Base-by-base conservation (phyloP, 179 eudicot species). In the Spergularia azorica region DNA sequence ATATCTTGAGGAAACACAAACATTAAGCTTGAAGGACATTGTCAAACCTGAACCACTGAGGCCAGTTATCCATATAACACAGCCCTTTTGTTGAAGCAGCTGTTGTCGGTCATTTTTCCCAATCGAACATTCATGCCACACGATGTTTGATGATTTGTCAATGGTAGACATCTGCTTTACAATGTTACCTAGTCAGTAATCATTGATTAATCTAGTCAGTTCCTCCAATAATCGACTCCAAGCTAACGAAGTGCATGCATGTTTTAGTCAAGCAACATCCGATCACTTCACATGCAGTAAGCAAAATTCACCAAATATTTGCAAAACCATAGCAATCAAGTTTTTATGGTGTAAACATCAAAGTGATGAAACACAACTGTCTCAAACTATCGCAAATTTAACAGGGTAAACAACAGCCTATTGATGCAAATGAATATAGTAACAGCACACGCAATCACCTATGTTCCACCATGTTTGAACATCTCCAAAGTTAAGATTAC, bases 41-140 rank as follows among this genome's bases (percentile, higher is more conserved):
- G 38, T 76, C 90, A 60, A 77, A 92, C 98, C 98, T 89, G 98
- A 94, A 80, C 98, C 97, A 70, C 98, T 94, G 77, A 94, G 95
- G 56, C 98, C 98, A 9, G 98, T 91, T 60, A 94, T 90, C 95
- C 95, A 94, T 68, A 94, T 85, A 38, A 94, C 93, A 81, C 98
- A 94, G 16, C 97, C 98, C 78, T 82, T 91, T 60, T 94, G 98
- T 61, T 88, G 87, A 69, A 94, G 90, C 78, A 94, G 75, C 62
- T 72, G 81, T 67, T 94, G 83, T 81, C 98, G 82, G 70, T 94
- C 98, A 54, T 67, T 76, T 83, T 91, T 94, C 63, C 84, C 83
- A 18, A 94, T 87, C 4, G 92, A 87, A 71, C 98, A 91, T 71
- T 89, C 86, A 76, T 94, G 98, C 97, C 97, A 91, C 50, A 83